These are phyloP conservation scores for Pythium phragmitis DNA, from an alignment of 352 stramenopile genomes.

Conservation along the genomic window DNA sequence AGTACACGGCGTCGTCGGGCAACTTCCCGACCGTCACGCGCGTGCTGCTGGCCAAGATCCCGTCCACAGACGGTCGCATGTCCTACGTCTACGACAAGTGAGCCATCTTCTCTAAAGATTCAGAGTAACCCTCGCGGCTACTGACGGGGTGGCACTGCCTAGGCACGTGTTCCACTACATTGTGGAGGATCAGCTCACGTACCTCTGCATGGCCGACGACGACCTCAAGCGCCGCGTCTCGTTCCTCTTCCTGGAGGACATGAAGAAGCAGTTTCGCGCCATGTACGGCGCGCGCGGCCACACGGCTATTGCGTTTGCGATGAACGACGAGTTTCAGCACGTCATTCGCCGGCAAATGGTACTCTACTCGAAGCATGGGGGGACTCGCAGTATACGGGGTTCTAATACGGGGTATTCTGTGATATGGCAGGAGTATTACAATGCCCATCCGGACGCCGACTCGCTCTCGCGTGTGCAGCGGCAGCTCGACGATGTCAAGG, in stretches of 20 bases:
- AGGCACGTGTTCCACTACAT: conserved; percentile 96
- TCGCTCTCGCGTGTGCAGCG: conserved; percentile 91
- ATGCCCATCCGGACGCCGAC: conserved; percentile 89
- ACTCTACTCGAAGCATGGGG: conserved; percentile 8
- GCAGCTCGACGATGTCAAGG: conserved; percentile 98
- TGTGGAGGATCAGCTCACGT: conserved; percentile 95
- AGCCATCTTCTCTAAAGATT: not conserved
- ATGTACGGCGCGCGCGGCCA: conserved; percentile 77
- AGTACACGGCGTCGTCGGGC: conserved; percentile 95
- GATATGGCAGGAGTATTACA: conserved; percentile 70
- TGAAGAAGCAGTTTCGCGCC: conserved; percentile 90
- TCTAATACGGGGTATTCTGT: too few relatives aligned
- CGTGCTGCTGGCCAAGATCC: conserved; percentile 97
- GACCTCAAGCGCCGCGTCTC: conserved; percentile 94
- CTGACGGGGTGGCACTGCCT: not conserved
- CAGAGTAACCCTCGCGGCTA: too few relatives aligned
- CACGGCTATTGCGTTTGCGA: conserved; percentile 96
- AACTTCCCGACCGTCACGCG: conserved; percentile 99
- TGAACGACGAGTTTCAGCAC: conserved; percentile 97
- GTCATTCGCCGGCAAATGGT: conserved; percentile 94
- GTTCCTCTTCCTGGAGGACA: conserved; percentile 98
- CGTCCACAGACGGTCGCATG: conserved; percentile 92
- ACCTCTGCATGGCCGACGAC: conserved; percentile 97
- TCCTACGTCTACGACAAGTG: conserved; percentile 98
- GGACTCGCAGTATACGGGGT: too few relatives aligned